Percentiles rank a stretch among this genome's conserved stretches.
Evolutionary conservation across 83 land plant genomes (phyloP).

Genomic region (Thuja plicata): DNA sequence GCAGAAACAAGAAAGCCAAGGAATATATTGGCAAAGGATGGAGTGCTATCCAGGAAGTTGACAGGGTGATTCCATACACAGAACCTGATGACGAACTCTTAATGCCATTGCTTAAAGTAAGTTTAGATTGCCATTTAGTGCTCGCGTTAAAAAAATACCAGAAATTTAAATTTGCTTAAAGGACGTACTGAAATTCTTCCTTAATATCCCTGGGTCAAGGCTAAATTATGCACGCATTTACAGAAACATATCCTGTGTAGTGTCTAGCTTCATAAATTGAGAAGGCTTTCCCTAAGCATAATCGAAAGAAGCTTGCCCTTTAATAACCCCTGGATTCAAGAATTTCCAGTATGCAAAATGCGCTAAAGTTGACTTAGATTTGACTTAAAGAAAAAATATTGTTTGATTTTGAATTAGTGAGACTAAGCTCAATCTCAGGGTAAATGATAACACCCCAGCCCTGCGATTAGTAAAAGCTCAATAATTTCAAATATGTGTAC

Average conservation of each 20-base stretch:
- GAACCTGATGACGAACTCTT: slow-evolving; percentile 58
- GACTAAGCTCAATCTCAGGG: not conserved
- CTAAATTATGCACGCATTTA: not conserved
- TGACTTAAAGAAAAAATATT: not conserved
- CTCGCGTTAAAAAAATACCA: not conserved
- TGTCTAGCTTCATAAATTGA: not conserved
- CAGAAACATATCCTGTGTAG: not conserved
- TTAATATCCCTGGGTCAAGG: not conserved
- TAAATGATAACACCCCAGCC: not conserved
- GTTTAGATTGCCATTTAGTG: not conserved
- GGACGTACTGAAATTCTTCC: not conserved
- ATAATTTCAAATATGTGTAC: not conserved
- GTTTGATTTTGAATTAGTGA: not conserved
- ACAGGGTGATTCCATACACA: slow-evolving; percentile 58
- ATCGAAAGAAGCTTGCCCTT: not conserved
- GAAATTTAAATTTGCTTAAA: too few species aligned
- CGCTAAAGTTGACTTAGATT: not conserved
- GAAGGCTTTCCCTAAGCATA: not conserved
- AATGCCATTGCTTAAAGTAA: slow-evolving; percentile 63
- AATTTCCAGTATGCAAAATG: not conserved
- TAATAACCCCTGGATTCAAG: not conserved
- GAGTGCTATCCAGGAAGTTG: slow-evolving; percentile 65
- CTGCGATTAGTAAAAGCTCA: not conserved
- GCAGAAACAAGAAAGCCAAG: slow-evolving; percentile 64
- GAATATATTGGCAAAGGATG: slow-evolving; percentile 79